phyloP scores from a whole-genome alignment of 768 basidiomycete genomes.

The Tricholoma furcatifolium region DNA sequence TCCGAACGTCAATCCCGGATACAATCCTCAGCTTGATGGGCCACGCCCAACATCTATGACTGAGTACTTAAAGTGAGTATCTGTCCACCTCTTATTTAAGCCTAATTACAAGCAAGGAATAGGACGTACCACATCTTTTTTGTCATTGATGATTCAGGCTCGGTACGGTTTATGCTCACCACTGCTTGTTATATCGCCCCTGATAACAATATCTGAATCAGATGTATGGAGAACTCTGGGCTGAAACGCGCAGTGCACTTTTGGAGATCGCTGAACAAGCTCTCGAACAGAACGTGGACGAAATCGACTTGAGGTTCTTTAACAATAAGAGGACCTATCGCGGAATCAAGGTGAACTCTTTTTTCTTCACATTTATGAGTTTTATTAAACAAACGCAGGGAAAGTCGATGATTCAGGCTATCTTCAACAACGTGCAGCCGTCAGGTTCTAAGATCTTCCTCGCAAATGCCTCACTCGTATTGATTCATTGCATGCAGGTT shows the following conservation, averaged over 20 bases:
- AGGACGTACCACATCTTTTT: conserved; percentile 28
- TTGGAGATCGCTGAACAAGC: conserved; percentile 29
- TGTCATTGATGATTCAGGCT: conserved; percentile 29
- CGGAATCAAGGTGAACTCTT: conserved; percentile 10
- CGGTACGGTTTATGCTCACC: conserved; percentile 15
- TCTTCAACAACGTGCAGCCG: conserved; percentile 20
- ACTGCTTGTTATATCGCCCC: background rate
- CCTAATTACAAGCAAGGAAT: background rate
- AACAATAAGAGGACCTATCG: conserved; percentile 16
- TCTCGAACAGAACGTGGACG: conserved; percentile 20
- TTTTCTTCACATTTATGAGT: background rate
- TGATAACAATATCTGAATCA: background rate
- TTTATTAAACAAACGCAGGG: conserved; percentile 14
- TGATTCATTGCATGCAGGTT: conserved; percentile 15
- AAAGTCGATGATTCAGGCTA: conserved; percentile 11
- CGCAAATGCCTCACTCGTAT: background rate
- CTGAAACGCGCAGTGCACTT: conserved; percentile 25
- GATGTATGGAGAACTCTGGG: conserved; percentile 25
- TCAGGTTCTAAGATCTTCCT: conserved; percentile 3
- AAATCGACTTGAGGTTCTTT: conserved; percentile 27
- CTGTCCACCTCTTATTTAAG: background rate
- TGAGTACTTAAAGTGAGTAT: conserved; percentile 22
- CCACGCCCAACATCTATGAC: conserved; percentile 22
- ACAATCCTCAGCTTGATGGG: conserved; percentile 24
- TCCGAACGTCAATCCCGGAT: conserved; percentile 19